Conservation (phyloP, 306 rosid genomes). For the Senna siamea region DNA sequence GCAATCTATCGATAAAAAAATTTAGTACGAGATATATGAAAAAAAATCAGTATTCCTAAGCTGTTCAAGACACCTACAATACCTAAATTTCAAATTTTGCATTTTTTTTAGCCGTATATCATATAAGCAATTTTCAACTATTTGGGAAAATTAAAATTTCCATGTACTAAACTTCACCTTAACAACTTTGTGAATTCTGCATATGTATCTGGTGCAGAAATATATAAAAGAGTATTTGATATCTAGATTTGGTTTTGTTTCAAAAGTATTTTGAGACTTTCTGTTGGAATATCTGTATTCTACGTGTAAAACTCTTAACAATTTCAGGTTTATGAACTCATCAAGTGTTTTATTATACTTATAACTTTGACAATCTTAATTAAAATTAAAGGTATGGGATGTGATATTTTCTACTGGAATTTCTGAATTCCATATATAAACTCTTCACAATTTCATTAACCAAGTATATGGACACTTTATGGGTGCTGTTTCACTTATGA, state of each 20-base stretch:
- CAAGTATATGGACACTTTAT: neutral
- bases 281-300: neutral
- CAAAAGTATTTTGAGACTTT: neutral
- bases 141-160: neutral
- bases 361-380: neutral
- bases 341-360: neutral
- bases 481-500: neutral
- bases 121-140: no score
- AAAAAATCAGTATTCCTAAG: neutral
- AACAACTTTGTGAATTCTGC: neutral
- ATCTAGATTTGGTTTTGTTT: neutral
- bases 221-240: neutral
- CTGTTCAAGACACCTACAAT: neutral
- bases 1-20: neutral
- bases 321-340: neutral
- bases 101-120: neutral
- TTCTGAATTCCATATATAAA: neutral
- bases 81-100: no score
- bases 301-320: neutral
- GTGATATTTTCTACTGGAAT: neutral
- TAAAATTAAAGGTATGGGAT: constrained; percentile 5
- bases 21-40: neutral
- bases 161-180: neutral
- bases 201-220: neutral
- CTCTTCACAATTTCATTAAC: neutral